Evolutionary conservation across 2,329 filamentous ascomycete genomes (phyloP).

Genomic region (Diaporthe sp.): DNA sequence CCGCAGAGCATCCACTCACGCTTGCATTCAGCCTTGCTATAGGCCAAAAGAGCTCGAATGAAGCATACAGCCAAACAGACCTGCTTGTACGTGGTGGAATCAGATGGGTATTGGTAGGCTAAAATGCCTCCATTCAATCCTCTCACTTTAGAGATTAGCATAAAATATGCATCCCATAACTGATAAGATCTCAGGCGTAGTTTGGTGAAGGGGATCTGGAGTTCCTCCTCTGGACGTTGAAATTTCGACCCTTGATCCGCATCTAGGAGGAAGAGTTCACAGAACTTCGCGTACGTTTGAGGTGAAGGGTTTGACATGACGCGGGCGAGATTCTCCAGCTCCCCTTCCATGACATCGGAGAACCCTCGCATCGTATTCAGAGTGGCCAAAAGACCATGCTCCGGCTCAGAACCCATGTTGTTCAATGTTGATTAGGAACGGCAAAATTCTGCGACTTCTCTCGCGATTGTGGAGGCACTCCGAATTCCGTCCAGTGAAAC

Average conservation of each 20-base stretch:
- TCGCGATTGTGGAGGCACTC: not conserved
- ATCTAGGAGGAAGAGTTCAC: constrained; percentile 6
- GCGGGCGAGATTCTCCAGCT: not conserved
- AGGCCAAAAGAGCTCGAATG: not conserved
- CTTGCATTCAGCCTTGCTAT: not conserved
- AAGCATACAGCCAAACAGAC: constrained; percentile 5
- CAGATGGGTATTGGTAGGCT: not conserved
- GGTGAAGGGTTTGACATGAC: not conserved
- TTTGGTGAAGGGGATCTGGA: not conserved
- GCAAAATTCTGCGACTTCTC: not conserved
- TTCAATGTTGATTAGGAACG: not conserved
- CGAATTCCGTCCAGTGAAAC: not conserved
- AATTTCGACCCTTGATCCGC: not conserved
- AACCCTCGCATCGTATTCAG: constrained; percentile 1
- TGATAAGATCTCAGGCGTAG: not conserved
- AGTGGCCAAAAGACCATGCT: not conserved
- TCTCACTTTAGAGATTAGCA: not conserved
- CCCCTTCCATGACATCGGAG: not conserved
- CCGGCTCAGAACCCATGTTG: not conserved
- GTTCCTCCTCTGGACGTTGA: not conserved
- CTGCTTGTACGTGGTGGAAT: not conserved
- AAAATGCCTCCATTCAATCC: not conserved
- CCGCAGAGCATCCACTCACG: not conserved
- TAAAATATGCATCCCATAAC: not conserved
- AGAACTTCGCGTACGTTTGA: not conserved